A percentile compares a stretch with the other conserved stretches of the same genome.
These are phyloP conservation scores for Mitragyna speciosa DNA, from an alignment of 257 asterid species.

Conservation along the genomic window DNA sequence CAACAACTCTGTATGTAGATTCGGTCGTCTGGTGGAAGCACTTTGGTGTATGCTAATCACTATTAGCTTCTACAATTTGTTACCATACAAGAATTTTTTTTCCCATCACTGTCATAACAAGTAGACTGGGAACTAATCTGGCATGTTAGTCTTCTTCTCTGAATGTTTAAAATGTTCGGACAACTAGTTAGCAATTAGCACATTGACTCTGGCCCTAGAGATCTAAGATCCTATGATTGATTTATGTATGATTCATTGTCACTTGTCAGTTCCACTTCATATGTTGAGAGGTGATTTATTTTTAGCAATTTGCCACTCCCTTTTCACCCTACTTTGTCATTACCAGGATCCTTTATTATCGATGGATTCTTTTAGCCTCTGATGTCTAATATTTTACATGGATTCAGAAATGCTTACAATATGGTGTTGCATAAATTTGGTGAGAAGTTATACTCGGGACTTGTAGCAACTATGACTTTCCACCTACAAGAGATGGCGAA, in stretches of 20 bases:
- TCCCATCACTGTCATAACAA: not conserved
- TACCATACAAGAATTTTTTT: not conserved
- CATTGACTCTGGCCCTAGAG: too few species aligned
- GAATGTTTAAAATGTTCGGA: not conserved
- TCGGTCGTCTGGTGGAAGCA: not conserved
- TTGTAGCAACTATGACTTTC: slow-evolving; percentile 66
- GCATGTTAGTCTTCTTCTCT: not conserved
- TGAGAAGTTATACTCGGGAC: slow-evolving; percentile 84
- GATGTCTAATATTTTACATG: slow-evolving; percentile 27
- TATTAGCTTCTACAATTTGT: not conserved
- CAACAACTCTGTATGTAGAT: not conserved
- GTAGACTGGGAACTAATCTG: not conserved
- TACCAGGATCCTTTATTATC: not conserved
- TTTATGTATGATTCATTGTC: not conserved
- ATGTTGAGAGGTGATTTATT: not conserved
- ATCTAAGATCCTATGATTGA: not conserved
- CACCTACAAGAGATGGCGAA: slow-evolving; percentile 78
- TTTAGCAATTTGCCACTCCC: not conserved
- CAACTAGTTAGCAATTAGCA: not conserved
- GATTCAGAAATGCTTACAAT: slow-evolving; percentile 72
- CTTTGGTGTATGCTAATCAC: not conserved
- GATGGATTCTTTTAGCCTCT: slow-evolving; percentile 17
- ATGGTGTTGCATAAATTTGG: slow-evolving; percentile 88
- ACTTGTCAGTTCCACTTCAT: not conserved
- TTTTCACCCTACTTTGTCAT: not conserved